A percentile compares a stretch with the other conserved stretches of the same genome.
phyloP scores from a whole-genome alignment of 768 basidiomycete species.

The Harrya chromipes region DNA sequence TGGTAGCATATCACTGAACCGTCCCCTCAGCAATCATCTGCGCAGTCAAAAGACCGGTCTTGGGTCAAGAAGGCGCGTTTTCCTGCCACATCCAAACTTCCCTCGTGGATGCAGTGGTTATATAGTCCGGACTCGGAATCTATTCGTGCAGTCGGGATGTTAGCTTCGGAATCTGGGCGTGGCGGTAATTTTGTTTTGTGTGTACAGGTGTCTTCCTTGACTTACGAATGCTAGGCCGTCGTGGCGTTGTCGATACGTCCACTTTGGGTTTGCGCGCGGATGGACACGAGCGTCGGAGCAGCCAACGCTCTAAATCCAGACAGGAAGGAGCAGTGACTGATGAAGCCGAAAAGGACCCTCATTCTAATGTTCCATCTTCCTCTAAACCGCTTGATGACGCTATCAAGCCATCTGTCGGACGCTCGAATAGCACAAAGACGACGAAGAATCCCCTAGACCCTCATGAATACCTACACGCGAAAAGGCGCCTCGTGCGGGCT shows the following conservation, averaged over 20 bases:
- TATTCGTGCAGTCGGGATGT: neutral
- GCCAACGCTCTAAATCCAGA: neutral
- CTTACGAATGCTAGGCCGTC: neutral
- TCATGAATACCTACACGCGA: slow-evolving; percentile 17
- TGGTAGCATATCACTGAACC: neutral
- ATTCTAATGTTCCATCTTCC: neutral
- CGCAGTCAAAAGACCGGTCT: neutral
- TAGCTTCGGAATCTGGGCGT: slow-evolving; percentile 18
- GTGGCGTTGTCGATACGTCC: neutral
- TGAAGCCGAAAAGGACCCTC: neutral
- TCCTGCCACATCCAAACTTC: slow-evolving; percentile 1
- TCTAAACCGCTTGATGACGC: neutral
- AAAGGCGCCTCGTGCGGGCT: no score
- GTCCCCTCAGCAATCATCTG: slow-evolving; percentile 10
- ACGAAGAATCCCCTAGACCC: slow-evolving; percentile 46
- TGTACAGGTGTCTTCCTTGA: neutral
- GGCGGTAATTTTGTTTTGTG: slow-evolving; percentile 4
- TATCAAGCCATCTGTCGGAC: neutral
- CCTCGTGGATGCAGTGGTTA: slow-evolving; percentile 3
- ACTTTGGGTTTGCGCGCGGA: neutral
- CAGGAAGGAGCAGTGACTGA: neutral
- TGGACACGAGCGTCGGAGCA: neutral
- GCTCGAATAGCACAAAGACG: neutral
- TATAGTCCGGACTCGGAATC: neutral
- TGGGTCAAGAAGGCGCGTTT: slow-evolving; percentile 11